Evolutionary conservation across 306 rosid species (phyloP).

Genomic region (Gastrolobium villosum): DNA sequence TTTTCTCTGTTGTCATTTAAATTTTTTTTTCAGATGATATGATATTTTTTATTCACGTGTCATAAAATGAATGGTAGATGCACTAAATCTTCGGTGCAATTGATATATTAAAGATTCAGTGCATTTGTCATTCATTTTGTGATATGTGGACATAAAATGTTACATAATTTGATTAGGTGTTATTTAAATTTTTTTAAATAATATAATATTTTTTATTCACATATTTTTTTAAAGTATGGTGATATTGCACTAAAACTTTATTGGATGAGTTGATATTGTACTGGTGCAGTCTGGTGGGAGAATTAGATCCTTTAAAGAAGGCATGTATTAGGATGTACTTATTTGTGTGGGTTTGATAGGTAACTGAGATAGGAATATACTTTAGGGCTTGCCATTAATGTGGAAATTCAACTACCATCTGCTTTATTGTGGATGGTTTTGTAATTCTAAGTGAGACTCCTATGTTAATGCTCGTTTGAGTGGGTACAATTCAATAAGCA

Average conservation of each 20-base stretch:
- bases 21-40: too few species aligned
- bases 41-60: too few species aligned
- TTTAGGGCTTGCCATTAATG: conserved; percentile 36
- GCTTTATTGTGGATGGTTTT: conserved; percentile 43
- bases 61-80: too few species aligned
- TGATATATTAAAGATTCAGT: too few species aligned
- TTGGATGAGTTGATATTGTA: background rate
- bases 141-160: too few species aligned
- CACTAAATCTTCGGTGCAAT: too few species aligned
- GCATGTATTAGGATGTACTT: background rate
- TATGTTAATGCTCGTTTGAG: conserved; percentile 34
- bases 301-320: background rate
- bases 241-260: too few species aligned
- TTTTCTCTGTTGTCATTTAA: background rate
- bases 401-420: conserved; percentile 18
- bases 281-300: background rate
- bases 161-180: too few species aligned
- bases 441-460: conserved; percentile 31
- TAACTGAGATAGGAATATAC: background rate
- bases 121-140: too few species aligned
- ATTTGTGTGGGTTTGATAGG: conserved; percentile 17
- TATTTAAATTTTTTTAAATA: too few species aligned
- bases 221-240: too few species aligned
- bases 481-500: conserved; percentile 33
- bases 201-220: too few species aligned